phyloP scores from a whole-genome alignment of 2,329 filamentous ascomycete genomes.

The Pseudocercospora eumusae region DNA sequence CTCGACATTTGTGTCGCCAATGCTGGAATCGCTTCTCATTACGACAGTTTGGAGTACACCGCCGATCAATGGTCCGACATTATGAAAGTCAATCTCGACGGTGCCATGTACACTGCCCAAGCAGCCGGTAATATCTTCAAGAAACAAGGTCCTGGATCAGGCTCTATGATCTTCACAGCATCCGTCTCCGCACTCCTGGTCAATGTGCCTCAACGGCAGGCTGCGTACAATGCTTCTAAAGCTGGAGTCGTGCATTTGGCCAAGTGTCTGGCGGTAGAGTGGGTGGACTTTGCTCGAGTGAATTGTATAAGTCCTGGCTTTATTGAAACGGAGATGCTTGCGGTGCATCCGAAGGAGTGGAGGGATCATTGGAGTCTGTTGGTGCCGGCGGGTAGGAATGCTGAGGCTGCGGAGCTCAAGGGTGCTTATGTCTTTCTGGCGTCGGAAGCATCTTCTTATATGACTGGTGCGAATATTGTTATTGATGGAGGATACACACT shows the following conservation, averaged over 20 bases:
- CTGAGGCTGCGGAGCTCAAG: constrained; percentile 44
- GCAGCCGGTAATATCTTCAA: constrained; percentile 83
- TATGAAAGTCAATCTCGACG: constrained; percentile 63
- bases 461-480: constrained; percentile 51
- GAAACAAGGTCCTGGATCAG: constrained; percentile 65
- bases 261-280: constrained; percentile 80
- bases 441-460: constrained; percentile 53
- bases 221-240: constrained; percentile 70
- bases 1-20: constrained; percentile 89
- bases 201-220: constrained; percentile 88
- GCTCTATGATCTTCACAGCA: constrained; percentile 89
- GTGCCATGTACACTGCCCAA: constrained; percentile 82
- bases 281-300: constrained; percentile 57
- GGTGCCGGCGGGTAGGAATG: constrained; percentile 44
- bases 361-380: constrained; percentile 44
- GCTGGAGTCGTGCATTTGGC: constrained; percentile 49
- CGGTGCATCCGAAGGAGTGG: constrained; percentile 42
- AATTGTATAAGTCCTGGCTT: constrained; percentile 45
- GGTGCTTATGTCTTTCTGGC: constrained; percentile 30
- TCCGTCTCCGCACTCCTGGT: constrained; percentile 90
- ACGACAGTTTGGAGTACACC: constrained; percentile 25
- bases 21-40: constrained; percentile 77
- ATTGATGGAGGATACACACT: constrained; percentile 54
- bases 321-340: constrained; percentile 45
- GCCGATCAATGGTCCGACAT: constrained; percentile 53